Evolutionary conservation across 2,329 filamentous ascomycete genomes (phyloP), one percentile per base, ranked within the genome.

Genomic region (Aureobasidium sp.): DNA sequence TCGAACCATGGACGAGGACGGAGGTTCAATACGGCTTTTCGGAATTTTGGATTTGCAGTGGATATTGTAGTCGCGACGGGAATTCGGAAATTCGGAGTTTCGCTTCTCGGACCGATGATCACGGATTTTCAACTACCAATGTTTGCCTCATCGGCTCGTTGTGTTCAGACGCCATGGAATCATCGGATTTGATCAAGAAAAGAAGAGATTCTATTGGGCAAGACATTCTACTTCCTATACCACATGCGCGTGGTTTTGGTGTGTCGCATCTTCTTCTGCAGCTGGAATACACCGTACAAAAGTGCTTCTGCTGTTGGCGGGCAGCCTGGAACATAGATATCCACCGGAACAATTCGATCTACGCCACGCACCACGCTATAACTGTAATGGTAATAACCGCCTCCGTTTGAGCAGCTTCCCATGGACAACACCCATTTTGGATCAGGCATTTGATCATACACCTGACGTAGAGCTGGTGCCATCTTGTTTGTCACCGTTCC

Each of bases 371-470:
- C 81, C 34, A 89, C 86, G 61, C 77, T 81, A 71, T 90, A 90
- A 68, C 81, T 85, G 72, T 90, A 90, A 70, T 90, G 86, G 69
- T 90, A 90, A 73, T 90, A 90, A 42, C 86, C 86, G 54, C 86
- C 86, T 38, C 86, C 86, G 68, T 90, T 90, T 57, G 86, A 86
- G 68, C 86, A 90, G 63, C 80, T 85, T 14, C 86, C 86, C 86
- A 90, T 90, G 62, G 79, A 84, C 64, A 85, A 78, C 24, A 90
- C 88, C 88, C 88, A 94, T 65, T 85, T 79, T 16, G 88, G 88
- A 27, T 94, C 88, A 25, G 88, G 88, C 88, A 94, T 94, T 74
- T 94, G 89, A 70, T 94, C 89, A 74, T 94, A 95, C 55, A 91
- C 84, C 71, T 90, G 87, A 67, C 89, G 79, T 62, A 94, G 74